These are phyloP conservation scores for Capsicum baccatum DNA, from an alignment of 257 asterid species.

Conservation along the genomic window DNA sequence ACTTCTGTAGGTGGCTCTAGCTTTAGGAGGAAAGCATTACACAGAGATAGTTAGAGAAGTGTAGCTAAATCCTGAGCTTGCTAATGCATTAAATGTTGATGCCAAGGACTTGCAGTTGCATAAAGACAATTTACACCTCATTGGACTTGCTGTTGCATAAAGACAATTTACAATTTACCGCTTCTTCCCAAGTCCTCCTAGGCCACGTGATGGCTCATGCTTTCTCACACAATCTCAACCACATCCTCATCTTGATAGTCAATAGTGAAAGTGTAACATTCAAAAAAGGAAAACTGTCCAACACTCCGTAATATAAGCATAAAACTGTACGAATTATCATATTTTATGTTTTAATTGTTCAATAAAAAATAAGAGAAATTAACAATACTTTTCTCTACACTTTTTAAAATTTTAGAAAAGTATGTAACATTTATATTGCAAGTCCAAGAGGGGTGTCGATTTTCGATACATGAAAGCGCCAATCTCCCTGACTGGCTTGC, in stretches of 20 bases:
- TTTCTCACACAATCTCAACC: slow-evolving; percentile 18
- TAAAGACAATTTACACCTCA: too few species aligned
- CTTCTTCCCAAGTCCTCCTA: slow-evolving; percentile 41
- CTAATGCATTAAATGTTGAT: slow-evolving; percentile 42
- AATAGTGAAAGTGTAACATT: not conserved
- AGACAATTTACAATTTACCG: slow-evolving; percentile 45
- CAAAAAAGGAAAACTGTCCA: too few species aligned
- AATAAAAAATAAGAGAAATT: not conserved
- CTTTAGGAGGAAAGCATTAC: slow-evolving; percentile 41
- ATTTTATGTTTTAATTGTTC: not conserved
- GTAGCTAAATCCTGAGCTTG: slow-evolving; percentile 38
- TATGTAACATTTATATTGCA: too few species aligned
- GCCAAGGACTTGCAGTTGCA: slow-evolving; percentile 35
- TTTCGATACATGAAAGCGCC: too few species aligned
- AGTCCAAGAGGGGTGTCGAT: not conserved
- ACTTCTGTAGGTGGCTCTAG: slow-evolving; percentile 40
- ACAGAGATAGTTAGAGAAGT: slow-evolving; percentile 40
- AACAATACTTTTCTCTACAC: not conserved
- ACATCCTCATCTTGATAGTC: not conserved
- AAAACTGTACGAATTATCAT: not conserved
- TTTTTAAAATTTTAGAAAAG: too few species aligned
- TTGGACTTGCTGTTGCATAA: slow-evolving; percentile 28
- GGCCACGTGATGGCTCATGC: slow-evolving; percentile 45
- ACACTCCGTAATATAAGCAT: too few species aligned
- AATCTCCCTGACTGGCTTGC: too few species aligned